phyloP scores from a whole-genome alignment of 176 grass and related monocot species.

The Bonia amplexicaulis region DNA sequence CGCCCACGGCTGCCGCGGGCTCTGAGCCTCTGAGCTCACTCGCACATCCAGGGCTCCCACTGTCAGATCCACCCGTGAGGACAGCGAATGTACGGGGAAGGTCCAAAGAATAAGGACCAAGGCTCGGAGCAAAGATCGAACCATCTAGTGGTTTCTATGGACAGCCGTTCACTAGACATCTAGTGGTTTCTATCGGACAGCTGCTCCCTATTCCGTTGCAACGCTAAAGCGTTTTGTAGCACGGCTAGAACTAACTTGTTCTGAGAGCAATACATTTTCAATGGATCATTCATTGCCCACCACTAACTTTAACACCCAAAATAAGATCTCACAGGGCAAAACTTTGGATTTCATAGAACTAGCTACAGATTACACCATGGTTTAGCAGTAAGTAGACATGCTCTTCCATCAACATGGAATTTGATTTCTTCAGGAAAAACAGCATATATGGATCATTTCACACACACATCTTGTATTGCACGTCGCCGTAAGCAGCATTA shows the following conservation, averaged over 20 bases:
- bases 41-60: too few species aligned
- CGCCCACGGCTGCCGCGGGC: too few species aligned
- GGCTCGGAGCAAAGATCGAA: too few species aligned
- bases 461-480: neutral
- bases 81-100: too few species aligned
- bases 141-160: too few species aligned
- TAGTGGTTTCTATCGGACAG: too few species aligned
- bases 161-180: too few species aligned
- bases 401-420: neutral
- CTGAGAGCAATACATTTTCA: neutral
- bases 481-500: neutral
- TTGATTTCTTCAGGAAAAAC: constrained; percentile 7
- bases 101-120: too few species aligned
- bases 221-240: too few species aligned
- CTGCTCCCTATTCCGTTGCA: too few species aligned
- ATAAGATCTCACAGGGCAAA: neutral
- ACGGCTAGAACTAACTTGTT: neutral
- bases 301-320: neutral
- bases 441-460: neutral
- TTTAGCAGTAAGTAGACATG: neutral
- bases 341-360: neutral
- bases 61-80: too few species aligned
- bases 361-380: neutral
- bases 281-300: neutral
- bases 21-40: too few species aligned